These are phyloP conservation scores for Picochlorum sp. DNA, from an alignment of 139 green algal species.

Conservation along the genomic window DNA sequence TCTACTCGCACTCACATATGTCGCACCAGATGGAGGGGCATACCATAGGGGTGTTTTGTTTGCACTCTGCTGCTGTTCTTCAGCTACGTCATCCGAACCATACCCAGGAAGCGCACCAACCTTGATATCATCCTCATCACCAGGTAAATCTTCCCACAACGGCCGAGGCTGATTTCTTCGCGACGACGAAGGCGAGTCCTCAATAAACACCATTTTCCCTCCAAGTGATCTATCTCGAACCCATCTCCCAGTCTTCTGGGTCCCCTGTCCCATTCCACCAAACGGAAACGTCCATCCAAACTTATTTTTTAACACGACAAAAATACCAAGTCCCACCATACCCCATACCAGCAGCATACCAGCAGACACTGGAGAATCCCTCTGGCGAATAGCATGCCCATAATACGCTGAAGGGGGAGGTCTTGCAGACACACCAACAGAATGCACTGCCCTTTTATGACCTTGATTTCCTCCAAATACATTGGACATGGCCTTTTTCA, in stretches of 20 bases:
- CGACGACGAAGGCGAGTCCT: not conserved
- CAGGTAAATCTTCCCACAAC: not conserved
- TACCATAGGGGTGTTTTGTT: constrained; percentile 17
- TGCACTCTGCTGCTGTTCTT: not conserved
- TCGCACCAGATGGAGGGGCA: constrained; percentile 9
- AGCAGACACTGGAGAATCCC: not conserved
- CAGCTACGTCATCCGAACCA: not conserved
- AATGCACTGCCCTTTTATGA: not conserved
- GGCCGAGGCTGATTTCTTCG: not conserved
- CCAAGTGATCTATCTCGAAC: constrained; percentile 35
- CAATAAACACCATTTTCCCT: constrained; percentile 32
- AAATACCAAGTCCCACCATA: not conserved
- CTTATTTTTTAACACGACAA: not conserved
- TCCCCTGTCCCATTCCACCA: not conserved
- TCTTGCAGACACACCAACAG: not conserved
- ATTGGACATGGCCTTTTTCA: no score
- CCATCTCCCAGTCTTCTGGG: constrained; percentile 18
- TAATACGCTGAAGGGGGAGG: constrained; percentile 1
- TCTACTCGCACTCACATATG: constrained; percentile 4
- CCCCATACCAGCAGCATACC: not conserved
- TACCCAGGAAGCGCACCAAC: no score
- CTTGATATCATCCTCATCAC: not conserved
- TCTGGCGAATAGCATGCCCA: not conserved
- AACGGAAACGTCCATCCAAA: not conserved
- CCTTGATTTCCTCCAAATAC: not conserved